Conservation (phyloP, 768 basidiomycete genomes). For the Trametes cubensis region DNA sequence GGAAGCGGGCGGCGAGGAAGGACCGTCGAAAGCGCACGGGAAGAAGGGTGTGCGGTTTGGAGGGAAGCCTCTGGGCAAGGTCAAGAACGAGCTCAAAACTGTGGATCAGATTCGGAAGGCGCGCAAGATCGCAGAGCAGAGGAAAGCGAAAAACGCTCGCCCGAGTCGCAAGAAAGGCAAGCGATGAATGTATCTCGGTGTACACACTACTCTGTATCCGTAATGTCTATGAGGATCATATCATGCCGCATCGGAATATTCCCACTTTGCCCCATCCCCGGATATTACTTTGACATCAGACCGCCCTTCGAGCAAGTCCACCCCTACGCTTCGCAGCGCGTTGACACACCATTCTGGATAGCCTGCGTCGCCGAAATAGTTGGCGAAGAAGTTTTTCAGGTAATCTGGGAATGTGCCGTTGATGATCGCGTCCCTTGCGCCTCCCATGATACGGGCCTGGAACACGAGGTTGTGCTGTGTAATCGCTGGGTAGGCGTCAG, state of each 20-base stretch:
- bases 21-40: slow-evolving; percentile 29
- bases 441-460: slow-evolving; percentile 88
- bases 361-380: slow-evolving; percentile 75
- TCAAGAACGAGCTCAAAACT: slow-evolving; percentile 84
- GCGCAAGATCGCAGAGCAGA: slow-evolving; percentile 64
- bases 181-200: slow-evolving; percentile 30
- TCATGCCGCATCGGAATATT: slow-evolving; percentile 55
- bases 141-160: slow-evolving; percentile 80
- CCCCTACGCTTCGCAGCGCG: slow-evolving; percentile 78
- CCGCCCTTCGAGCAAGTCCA: slow-evolving; percentile 70
- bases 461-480: slow-evolving; percentile 85
- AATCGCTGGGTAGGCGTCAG: slow-evolving; percentile 49
- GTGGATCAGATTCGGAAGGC: slow-evolving; percentile 85
- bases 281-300: slow-evolving; percentile 51
- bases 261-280: slow-evolving; percentile 79
- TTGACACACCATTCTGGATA: slow-evolving; percentile 91
- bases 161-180: slow-evolving; percentile 53
- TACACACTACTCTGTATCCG: slow-evolving; percentile 6
- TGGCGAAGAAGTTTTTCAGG: slow-evolving; percentile 71
- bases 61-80: slow-evolving; percentile 61
- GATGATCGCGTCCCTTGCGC: slow-evolving; percentile 79
- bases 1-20: slow-evolving; percentile 31
- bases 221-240: neutral
- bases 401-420: slow-evolving; percentile 78
- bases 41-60: slow-evolving; percentile 52